Evolutionary conservation across 805 yeast species (phyloP).

Genomic region (Millerago galiae): DNA sequence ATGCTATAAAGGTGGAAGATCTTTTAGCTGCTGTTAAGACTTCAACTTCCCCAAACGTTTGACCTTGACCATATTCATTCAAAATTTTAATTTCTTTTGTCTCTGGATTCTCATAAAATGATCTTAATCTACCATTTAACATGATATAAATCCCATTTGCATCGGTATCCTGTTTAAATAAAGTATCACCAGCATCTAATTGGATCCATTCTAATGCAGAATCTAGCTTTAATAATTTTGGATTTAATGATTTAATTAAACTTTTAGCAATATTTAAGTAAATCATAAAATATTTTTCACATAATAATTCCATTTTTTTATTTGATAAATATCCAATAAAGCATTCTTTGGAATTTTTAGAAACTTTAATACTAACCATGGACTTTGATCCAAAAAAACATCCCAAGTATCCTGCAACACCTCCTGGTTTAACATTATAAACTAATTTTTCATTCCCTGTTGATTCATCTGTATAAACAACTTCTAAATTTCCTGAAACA

Average conservation of each 20-base stretch:
- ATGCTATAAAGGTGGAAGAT: conserved; percentile 67
- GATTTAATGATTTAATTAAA: conserved; percentile 59
- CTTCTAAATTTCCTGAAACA: conserved; percentile 71
- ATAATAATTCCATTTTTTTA: conserved; percentile 51
- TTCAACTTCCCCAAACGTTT: conserved; percentile 91
- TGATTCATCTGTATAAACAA: conserved; percentile 37
- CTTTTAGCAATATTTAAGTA: conserved; percentile 73
- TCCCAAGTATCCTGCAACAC: conserved; percentile 82
- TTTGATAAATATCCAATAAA: conserved; percentile 71
- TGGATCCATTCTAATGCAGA: conserved; percentile 96
- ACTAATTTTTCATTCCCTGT: conserved; percentile 34
- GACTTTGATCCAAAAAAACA: conserved; percentile 76
- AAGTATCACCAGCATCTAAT: conserved; percentile 73
- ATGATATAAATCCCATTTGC: conserved; percentile 92
- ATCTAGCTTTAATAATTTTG: conserved; percentile 67
- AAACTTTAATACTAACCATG: conserved; percentile 62
- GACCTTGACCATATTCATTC: conserved; percentile 90
- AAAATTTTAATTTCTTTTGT: conserved; percentile 30
- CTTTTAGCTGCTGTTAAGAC: conserved; percentile 77
- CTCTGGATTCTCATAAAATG: conserved; percentile 28
- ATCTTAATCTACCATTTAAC: conserved; percentile 79
- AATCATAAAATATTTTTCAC: conserved; percentile 71
- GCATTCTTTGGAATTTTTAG: conserved; percentile 33
- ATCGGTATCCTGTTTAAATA: conserved; percentile 75
- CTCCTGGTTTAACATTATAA: conserved; percentile 66